phyloP scores from a whole-genome alignment of 139 green algal species.

The Chlorella sorokiniana region DNA sequence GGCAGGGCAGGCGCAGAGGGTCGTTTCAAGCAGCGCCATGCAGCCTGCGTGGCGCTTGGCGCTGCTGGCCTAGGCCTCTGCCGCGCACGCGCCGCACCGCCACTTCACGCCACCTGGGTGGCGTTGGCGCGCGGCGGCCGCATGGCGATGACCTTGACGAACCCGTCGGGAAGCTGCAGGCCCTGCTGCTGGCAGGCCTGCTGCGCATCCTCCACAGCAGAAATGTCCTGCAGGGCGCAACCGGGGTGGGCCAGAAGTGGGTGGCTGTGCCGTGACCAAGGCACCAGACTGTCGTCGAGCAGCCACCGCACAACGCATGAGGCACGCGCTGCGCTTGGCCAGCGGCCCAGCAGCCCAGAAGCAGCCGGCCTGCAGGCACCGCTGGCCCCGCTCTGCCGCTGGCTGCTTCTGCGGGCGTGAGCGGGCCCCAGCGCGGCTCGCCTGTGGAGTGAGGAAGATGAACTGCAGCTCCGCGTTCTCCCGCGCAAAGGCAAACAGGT shows the following conservation, averaged over 20 bases:
- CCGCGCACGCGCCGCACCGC: background rate
- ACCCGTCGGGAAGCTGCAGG: slow-evolving; percentile 22
- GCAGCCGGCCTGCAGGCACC: background rate
- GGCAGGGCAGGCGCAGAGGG: no score
- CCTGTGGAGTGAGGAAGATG: slow-evolving; percentile 84
- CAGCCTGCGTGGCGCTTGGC: no score
- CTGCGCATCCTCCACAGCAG: slow-evolving; percentile 47
- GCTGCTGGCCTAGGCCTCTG: no score
- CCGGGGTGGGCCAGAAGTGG: background rate
- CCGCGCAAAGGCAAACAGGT: slow-evolving; percentile 74
- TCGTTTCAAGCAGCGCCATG: no score
- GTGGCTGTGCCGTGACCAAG: background rate
- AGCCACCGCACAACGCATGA: no score
- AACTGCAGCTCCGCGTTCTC: slow-evolving; percentile 70
- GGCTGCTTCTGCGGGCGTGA: background rate
- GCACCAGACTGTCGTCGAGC: no score
- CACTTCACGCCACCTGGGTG: background rate
- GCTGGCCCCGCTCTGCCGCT: background rate
- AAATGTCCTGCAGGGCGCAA: slow-evolving; percentile 35
- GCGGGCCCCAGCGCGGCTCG: background rate
- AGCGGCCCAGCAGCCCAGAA: no score
- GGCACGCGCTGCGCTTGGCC: no score
- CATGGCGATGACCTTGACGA: slow-evolving; percentile 44
- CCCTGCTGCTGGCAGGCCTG: slow-evolving; percentile 18
- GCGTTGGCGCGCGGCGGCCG: slow-evolving; percentile 30